Evolutionary conservation across 2,329 filamentous ascomycete species (phyloP).

Genomic region (Fusarium ambrosium): DNA sequence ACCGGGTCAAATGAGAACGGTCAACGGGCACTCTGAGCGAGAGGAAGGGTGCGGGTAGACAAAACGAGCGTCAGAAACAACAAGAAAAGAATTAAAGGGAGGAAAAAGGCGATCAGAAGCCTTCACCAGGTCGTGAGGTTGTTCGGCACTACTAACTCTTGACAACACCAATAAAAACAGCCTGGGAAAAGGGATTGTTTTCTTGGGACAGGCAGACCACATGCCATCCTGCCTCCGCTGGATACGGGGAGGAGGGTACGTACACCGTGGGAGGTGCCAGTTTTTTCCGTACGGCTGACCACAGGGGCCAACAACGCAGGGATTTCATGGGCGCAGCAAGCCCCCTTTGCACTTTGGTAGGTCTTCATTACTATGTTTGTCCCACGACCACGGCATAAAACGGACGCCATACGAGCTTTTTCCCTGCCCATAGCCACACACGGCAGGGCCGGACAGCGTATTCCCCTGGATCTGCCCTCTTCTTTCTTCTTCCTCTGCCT

Average conservation of each 20-base stretch:
- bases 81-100: slow-evolving; percentile 18
- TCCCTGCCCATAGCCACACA: slow-evolving; percentile 45
- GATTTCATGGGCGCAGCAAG: slow-evolving; percentile 18
- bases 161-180: slow-evolving; percentile 41
- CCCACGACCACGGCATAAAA: slow-evolving; percentile 42
- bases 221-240: slow-evolving; percentile 38
- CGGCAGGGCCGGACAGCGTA: slow-evolving; percentile 34
- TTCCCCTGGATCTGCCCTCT: slow-evolving; percentile 25
- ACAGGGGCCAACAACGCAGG: slow-evolving; percentile 24
- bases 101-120: slow-evolving; percentile 33
- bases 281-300: slow-evolving; percentile 33
- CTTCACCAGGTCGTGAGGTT: slow-evolving; percentile 41
- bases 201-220: slow-evolving; percentile 41
- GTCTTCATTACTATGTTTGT: slow-evolving; percentile 46
- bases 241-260: slow-evolving; percentile 18
- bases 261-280: slow-evolving; percentile 15
- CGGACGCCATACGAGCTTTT: slow-evolving; percentile 42
- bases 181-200: slow-evolving; percentile 50
- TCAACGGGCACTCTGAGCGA: slow-evolving; percentile 43
- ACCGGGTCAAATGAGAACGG: slow-evolving; percentile 13
- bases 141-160: slow-evolving; percentile 37
- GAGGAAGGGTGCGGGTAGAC: slow-evolving; percentile 34
- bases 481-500: neutral
- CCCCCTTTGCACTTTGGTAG: slow-evolving; percentile 25
- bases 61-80: slow-evolving; percentile 46